Evolutionary conservation across 192 early-diverging fungal species (phyloP), one percentile per base, ranked within the genome.

Genomic region (Coemansia sp.): DNA sequence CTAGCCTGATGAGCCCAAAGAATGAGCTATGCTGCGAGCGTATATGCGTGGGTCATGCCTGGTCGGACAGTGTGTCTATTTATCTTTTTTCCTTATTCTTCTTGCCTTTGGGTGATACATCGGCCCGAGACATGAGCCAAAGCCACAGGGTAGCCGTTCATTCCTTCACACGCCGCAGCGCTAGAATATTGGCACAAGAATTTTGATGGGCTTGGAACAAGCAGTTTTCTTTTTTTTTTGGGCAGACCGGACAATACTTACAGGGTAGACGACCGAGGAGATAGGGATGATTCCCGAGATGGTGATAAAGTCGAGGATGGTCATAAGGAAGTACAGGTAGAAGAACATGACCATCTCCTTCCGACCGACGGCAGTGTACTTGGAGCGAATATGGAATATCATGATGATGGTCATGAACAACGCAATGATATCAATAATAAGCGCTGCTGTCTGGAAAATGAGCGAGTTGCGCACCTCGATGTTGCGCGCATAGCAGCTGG

Each of bases 281-380:
- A 90, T 90, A 18, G 94, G 94, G 61, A 99, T 92, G 73, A 99
- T 95, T 61, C 95, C 94, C 47, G 94, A 92, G 59, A 96, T 88
- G 59, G 94, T 87, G 18, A 98, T 71, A 79, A 99, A 89, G 77
- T 99, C 97, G 55, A 98, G 72, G 51, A 96, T 76, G 45, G 87
- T 90, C 66, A 90, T 88, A 40, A 92, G 59, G 73, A 93, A 90
- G 84, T 98, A 99, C 59, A 97, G 79, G 77, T 98, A 99, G 80
- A 98, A 99, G 79, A 98, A 96, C 90, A 98, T 90, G 61, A 97
- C 92, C 77, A 98, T 98, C 84, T 98, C 98, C 84, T 95, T 95
- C 64, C 97, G 95, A 52, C 95, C 97, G n/a, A 99, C 95, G 41
- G 97, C 97, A 26, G 97, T 99, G 83, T 97, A 98, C 85, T 99